Conservation (phyloP, 768 basidiomycete genomes). For the Mycena capillaripes region DNA sequence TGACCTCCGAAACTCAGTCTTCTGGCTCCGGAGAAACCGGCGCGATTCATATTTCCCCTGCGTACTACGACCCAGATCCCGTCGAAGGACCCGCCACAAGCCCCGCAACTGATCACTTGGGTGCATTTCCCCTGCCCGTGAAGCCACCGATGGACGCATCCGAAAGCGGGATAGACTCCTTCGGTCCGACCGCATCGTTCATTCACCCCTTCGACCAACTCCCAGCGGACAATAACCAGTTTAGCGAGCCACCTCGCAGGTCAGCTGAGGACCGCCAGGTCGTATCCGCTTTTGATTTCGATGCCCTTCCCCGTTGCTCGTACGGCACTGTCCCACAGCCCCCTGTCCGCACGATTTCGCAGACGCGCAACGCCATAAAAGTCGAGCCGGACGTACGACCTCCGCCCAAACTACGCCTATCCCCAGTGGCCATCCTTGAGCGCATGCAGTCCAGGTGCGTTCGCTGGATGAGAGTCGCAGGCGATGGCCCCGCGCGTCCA, state of each 20-base stretch:
- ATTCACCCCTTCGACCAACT: slow-evolving; percentile 61
- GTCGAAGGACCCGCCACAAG: slow-evolving; percentile 51
- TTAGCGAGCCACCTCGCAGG: slow-evolving; percentile 43
- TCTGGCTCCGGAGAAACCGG: slow-evolving; percentile 37
- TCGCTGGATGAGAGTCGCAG: slow-evolving; percentile 13
- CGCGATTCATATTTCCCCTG: slow-evolving; percentile 57
- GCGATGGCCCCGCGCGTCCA: background rate
- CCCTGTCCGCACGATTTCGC: slow-evolving; percentile 13
- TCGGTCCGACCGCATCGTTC: slow-evolving; percentile 61
- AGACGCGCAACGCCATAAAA: slow-evolving; percentile 32
- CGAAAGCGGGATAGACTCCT: slow-evolving; percentile 39
- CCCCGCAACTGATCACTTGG: slow-evolving; percentile 38
- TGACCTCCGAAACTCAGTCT: slow-evolving; percentile 39
- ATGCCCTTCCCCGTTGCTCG: slow-evolving; percentile 57
- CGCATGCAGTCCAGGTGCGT: slow-evolving; percentile 60
- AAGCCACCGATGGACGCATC: slow-evolving; percentile 36
- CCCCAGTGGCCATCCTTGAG: slow-evolving; percentile 51
- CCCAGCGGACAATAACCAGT: slow-evolving; percentile 45
- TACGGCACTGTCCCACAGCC: slow-evolving; percentile 15
- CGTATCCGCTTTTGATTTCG: slow-evolving; percentile 64
- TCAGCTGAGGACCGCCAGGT: slow-evolving; percentile 55
- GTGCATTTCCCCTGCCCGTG: slow-evolving; percentile 31
- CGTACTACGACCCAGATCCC: slow-evolving; percentile 56
- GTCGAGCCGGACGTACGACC: slow-evolving; percentile 39
- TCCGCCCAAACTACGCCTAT: slow-evolving; percentile 39